These are phyloP conservation scores for Cercospora nicotianae DNA, from an alignment of 2,329 filamentous ascomycete genomes.

Conservation along the genomic window DNA sequence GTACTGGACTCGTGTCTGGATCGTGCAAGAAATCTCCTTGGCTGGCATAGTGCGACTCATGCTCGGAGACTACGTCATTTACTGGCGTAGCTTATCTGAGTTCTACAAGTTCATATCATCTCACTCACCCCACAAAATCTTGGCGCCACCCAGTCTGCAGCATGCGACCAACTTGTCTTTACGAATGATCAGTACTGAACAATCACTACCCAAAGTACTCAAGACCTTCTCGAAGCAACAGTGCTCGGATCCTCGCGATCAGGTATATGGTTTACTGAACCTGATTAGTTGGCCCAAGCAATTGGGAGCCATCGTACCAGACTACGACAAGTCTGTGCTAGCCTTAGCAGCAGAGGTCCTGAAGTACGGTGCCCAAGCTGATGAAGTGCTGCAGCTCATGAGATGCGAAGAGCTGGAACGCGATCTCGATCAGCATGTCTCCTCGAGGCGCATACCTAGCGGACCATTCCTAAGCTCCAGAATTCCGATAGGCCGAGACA, in stretches of 20 bases:
- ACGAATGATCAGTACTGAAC: neutral
- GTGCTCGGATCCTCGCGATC: neutral
- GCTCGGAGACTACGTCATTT: neutral
- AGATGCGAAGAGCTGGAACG: neutral
- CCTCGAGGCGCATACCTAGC: neutral
- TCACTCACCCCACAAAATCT: neutral
- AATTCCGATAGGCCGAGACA: neutral
- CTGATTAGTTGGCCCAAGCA: neutral
- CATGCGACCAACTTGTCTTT: neutral
- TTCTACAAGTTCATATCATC: neutral
- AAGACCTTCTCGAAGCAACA: neutral
- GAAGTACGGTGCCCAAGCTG: neutral
- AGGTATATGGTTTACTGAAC: neutral
- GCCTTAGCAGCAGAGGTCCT: neutral
- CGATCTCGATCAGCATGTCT: neutral
- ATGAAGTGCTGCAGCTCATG: neutral
- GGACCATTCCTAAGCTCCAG: neutral
- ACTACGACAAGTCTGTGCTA: neutral
- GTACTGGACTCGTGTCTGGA: neutral
- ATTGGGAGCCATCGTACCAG: neutral
- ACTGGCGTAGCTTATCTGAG: neutral
- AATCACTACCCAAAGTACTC: neutral
- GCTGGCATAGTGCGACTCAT: neutral
- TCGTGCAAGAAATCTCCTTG: neutral
- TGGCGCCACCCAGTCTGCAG: neutral